These are phyloP conservation scores for Pueraria montana DNA, from an alignment of 306 rosid species.

Conservation along the genomic window DNA sequence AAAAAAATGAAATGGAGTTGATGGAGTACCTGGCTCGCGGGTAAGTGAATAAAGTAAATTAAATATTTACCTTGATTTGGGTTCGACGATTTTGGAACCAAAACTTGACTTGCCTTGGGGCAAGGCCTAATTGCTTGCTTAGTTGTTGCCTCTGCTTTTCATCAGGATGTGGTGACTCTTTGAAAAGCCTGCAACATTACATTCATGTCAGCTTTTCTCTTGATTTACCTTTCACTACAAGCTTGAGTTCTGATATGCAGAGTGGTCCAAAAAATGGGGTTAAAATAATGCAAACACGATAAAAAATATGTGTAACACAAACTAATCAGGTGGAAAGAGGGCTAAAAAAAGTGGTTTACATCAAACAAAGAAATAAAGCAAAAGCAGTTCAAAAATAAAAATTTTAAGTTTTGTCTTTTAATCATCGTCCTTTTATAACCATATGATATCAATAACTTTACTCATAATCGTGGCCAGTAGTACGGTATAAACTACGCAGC, in stretches of 20 bases:
- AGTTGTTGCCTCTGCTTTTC: conserved; percentile 98
- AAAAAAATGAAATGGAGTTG: not conserved
- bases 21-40: not conserved
- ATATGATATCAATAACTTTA: conserved; percentile 36
- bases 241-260: conserved; percentile 5
- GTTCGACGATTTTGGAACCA: conserved; percentile 99
- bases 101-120: conserved; percentile 96
- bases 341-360: conserved; percentile 13
- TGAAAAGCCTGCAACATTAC: conserved; percentile 72
- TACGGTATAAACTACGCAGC: conserved; percentile 42
- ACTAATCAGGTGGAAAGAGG: conserved; percentile 10
- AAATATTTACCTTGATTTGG: conserved; percentile 81
- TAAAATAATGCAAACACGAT: conserved; percentile 28
- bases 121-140: conserved; percentile 93
- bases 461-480: conserved; percentile 38
- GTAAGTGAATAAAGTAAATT: not conserved
- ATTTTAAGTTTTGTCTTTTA: conserved; percentile 46
- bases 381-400: conserved; percentile 35
- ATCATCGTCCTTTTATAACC: conserved; percentile 45
- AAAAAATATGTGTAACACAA: conserved; percentile 3
- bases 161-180: conserved; percentile 98
- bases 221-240: conserved; percentile 10
- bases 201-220: conserved; percentile 32
- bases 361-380: conserved; percentile 51
- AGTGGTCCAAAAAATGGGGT: conserved; percentile 29